Evolutionary conservation across 176 grass and related monocot genomes (phyloP).

Genomic region (Puya raimondii): DNA sequence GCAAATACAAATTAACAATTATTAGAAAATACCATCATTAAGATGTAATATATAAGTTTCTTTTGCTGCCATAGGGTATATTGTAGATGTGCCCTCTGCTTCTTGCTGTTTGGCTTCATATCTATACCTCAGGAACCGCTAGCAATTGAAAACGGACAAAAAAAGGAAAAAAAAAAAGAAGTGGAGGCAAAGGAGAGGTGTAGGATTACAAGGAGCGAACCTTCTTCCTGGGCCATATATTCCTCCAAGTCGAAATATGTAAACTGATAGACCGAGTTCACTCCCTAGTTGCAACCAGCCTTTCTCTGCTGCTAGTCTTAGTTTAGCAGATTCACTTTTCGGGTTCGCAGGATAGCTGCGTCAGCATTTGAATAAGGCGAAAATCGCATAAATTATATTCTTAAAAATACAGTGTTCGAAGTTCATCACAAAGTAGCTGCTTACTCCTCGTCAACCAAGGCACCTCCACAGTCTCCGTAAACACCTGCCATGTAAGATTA

Average conservation of each 20-base stretch:
- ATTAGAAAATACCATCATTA: too few species aligned
- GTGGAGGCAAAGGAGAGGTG: conserved; percentile 6
- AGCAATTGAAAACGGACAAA: not conserved
- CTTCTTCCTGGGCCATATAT: conserved; percentile 96
- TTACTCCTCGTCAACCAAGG: conserved; percentile 80
- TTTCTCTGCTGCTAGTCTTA: conserved; percentile 62
- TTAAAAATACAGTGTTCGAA: not conserved
- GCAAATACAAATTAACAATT: too few species aligned
- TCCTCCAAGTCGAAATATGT: conserved; percentile 75
- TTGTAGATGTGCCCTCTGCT: not conserved
- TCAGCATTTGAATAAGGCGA: not conserved
- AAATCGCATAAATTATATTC: not conserved
- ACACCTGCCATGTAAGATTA: conserved; percentile 41
- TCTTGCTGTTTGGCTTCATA: not conserved
- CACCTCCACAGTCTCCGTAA: conserved; percentile 79
- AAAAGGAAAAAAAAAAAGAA: too few species aligned
- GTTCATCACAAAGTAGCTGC: not conserved
- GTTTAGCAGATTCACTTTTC: conserved; percentile 41
- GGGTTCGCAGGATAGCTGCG: conserved; percentile 65
- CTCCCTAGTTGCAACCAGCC: conserved; percentile 48
- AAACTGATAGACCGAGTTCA: conserved; percentile 40
- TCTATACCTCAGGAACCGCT: not conserved
- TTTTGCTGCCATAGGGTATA: too few species aligned
- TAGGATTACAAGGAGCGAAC: conserved; percentile 30
- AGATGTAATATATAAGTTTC: too few species aligned